A percentile compares a stretch with the other conserved stretches of the same genome.
Evolutionary conservation across 805 yeast genomes (phyloP).

Genomic region (Candida silvatica): DNA sequence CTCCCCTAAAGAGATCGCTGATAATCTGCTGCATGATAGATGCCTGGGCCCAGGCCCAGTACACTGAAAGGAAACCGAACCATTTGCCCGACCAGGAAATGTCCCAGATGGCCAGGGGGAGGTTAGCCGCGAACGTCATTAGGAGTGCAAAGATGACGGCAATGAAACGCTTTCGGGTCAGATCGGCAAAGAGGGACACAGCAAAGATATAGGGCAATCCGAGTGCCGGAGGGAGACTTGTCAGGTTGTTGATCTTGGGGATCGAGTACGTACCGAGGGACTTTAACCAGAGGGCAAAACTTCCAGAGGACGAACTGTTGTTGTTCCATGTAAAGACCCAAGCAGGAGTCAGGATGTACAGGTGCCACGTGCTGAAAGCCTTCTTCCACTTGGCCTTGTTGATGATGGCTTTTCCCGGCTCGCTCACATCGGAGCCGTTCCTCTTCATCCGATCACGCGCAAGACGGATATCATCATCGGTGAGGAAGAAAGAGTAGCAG

Average conservation of each 20-base stretch:
- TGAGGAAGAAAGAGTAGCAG: constrained; percentile 42
- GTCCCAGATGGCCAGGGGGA: constrained; percentile 50
- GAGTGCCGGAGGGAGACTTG: constrained; percentile 50
- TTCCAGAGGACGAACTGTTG: constrained; percentile 46
- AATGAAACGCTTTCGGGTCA: constrained; percentile 43
- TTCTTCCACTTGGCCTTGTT: constrained; percentile 41
- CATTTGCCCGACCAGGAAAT: constrained; percentile 49
- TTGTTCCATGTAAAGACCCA: constrained; percentile 57
- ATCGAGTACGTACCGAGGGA: background rate
- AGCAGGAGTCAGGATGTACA: constrained; percentile 46
- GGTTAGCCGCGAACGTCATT: constrained; percentile 46
- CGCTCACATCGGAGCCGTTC: constrained; percentile 15
- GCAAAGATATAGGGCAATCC: constrained; percentile 42
- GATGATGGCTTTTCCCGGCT: constrained; percentile 26
- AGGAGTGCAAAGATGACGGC: constrained; percentile 45
- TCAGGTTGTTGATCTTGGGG: constrained; percentile 31
- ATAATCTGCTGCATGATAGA: constrained; percentile 53
- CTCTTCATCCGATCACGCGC: constrained; percentile 35
- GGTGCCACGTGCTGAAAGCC: constrained; percentile 48
- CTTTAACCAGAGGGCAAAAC: constrained; percentile 32
- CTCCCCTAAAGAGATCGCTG: constrained; percentile 49
- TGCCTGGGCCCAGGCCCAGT: constrained; percentile 56
- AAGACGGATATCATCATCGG: constrained; percentile 48
- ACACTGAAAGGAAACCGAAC: constrained; percentile 53
- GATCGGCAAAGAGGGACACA: constrained; percentile 42